A percentile compares a stretch with the other conserved stretches of the same genome.
Conservation (phyloP, 768 basidiomycete species). For the Tylopilus cervinicoccineus region DNA sequence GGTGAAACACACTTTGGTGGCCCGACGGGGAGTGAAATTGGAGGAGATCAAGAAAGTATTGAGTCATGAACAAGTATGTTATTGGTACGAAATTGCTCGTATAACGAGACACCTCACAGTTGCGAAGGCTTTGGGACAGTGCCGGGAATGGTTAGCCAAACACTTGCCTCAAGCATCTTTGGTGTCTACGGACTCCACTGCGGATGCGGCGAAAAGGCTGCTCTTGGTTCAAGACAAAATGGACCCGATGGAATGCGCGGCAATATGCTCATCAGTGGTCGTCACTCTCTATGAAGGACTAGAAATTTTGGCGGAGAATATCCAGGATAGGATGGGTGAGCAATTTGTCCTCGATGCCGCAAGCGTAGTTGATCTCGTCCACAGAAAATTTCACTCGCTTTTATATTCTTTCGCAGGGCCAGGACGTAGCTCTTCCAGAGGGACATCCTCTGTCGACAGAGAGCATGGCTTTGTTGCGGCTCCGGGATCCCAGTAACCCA, state of each 20-base stretch:
- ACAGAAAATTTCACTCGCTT: constrained; percentile 70
- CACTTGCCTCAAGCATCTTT: constrained; percentile 50
- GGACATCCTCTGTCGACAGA: constrained; percentile 17
- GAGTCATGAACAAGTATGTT: constrained; percentile 76
- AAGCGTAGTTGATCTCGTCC: not conserved
- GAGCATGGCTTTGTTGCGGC: constrained; percentile 38
- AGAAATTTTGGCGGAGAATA: constrained; percentile 54
- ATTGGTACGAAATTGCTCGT: constrained; percentile 1
- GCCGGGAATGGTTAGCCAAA: constrained; percentile 52
- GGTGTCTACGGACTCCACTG: constrained; percentile 67
- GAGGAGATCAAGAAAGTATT: constrained; percentile 54
- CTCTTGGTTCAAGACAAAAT: constrained; percentile 33
- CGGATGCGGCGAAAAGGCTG: constrained; percentile 54
- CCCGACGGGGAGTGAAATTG: constrained; percentile 52
- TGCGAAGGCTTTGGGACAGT: constrained; percentile 73
- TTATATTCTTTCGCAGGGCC: constrained; percentile 48
- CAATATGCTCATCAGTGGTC: constrained; percentile 71
- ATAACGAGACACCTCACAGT: not conserved
- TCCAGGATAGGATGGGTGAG: constrained; percentile 50
- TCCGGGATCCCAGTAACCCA: constrained; percentile 15
- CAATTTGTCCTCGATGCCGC: not conserved
- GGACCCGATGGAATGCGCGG: constrained; percentile 51
- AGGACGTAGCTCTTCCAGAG: constrained; percentile 27
- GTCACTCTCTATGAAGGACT: constrained; percentile 57
- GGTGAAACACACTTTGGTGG: constrained; percentile 68